Evolutionary conservation across 1,139 yeast genomes (phyloP).

Genomic region (Eremothecium cymbalariae): DNA sequence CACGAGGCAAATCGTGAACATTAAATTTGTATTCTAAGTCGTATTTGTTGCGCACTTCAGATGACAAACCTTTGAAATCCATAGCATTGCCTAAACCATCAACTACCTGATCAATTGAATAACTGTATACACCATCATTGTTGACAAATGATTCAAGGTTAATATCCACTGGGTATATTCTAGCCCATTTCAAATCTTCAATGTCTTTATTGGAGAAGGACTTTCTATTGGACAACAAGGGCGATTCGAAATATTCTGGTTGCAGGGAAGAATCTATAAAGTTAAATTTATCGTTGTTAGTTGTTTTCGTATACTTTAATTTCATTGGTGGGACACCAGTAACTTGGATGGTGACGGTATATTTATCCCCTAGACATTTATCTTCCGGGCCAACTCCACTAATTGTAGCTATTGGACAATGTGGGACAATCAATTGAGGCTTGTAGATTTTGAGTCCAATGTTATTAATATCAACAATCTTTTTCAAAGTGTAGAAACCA

Average conservation of each 20-base stretch:
- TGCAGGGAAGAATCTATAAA: constrained; percentile 42
- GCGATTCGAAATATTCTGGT: constrained; percentile 39
- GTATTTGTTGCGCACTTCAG: constrained; percentile 23
- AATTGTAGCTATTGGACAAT: constrained; percentile 66
- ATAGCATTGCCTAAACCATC: constrained; percentile 72
- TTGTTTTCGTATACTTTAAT: constrained; percentile 49
- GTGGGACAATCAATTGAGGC: constrained; percentile 58
- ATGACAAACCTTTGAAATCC: constrained; percentile 37
- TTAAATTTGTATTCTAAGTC: constrained; percentile 48
- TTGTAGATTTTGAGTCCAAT: constrained; percentile 56
- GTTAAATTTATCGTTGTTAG: constrained; percentile 42
- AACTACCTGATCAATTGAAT: constrained; percentile 54
- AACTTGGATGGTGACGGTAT: constrained; percentile 47
- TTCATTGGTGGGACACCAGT: constrained; percentile 72
- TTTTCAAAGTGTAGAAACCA: constrained; percentile 63
- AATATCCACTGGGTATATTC: constrained; percentile 40
- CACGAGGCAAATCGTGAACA: constrained; percentile 57
- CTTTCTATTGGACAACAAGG: constrained; percentile 26
- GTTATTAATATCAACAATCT: constrained; percentile 58
- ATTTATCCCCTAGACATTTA: constrained; percentile 57
- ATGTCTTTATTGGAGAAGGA: constrained; percentile 31
- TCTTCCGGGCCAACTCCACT: constrained; percentile 34
- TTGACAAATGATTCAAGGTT: constrained; percentile 43
- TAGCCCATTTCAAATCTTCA: constrained; percentile 46
- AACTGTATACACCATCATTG: constrained; percentile 53